Percentiles rank a stretch among this genome's conserved stretches.
Evolutionary conservation across 2,329 filamentous ascomycete species (phyloP).

Genomic region (Diaporthe citri): DNA sequence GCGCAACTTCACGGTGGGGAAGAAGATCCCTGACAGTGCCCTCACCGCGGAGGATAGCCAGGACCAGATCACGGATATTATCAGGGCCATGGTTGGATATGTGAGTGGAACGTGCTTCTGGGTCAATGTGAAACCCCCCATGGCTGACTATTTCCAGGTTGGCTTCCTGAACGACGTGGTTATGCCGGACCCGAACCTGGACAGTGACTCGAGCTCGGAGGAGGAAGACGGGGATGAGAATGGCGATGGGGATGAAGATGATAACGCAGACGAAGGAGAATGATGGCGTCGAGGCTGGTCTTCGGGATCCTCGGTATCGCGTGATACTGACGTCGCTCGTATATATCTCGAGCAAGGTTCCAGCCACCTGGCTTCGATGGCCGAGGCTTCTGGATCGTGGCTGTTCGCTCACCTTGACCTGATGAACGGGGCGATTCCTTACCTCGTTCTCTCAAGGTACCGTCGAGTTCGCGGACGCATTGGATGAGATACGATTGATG

Average conservation of each 20-base stretch:
- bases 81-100: constrained; percentile 81
- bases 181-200: constrained; percentile 73
- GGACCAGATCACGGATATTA: constrained; percentile 72
- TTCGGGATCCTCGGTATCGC: background rate
- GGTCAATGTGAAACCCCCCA: constrained; percentile 39
- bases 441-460: background rate
- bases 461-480: background rate
- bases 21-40: constrained; percentile 74
- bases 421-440: background rate
- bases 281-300: background rate
- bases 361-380: background rate
- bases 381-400: background rate
- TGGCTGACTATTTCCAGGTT: constrained; percentile 60
- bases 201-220: constrained; percentile 62
- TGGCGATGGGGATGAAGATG: constrained; percentile 7
- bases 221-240: constrained; percentile 45
- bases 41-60: constrained; percentile 73
- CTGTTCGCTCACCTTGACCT: background rate
- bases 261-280: constrained; percentile 28
- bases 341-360: background rate
- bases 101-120: constrained; percentile 67
- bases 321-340: constrained; percentile 18
- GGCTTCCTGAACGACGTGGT: constrained; percentile 79
- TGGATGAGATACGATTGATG: background rate
- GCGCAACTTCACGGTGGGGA: constrained; percentile 81